Base-by-base conservation (phyloP, 306 rosid genomes). In the Trifolium dubium region DNA sequence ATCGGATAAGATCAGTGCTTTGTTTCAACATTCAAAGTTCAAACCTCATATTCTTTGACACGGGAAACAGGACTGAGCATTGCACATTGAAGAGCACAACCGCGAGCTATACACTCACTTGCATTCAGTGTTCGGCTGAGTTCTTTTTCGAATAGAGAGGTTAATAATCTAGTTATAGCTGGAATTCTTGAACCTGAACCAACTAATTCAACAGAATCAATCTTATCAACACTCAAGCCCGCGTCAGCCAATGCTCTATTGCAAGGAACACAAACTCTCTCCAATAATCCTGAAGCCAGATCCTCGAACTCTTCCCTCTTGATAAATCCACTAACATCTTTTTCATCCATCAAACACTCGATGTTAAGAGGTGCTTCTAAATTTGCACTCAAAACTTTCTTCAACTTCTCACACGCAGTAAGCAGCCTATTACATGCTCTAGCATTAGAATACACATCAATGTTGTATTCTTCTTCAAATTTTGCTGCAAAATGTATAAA, bases 41-140 rank as follows among this genome's bases (percentile, higher is more conserved):
- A 78, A 74, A 94, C 99, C 99, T 94, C 92, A 39, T 89, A 94
- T 70, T 94, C 96, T 83, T 81, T 83, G 84, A 88, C 90, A 12
- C 82, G 90, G 37, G 88, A 90, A 77, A 78, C 79, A 43, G 96
- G 98, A 81, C 96, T 89, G 11, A 88, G 96, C 96, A 90, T 94
- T 35, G 99, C 99, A 83, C 99, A 89, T 76, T 90, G 93, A 40
- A 94, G 92, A 82, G 99, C 97, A 69, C 96, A 94, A 60, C 98
- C 99, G 59, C 96, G 97, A 75, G 93, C 99, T 59, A 94, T 96
- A 75, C 98, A 92, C 80, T 94, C 97, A 76, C 97, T 94, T n/a
- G 96, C 97, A 84, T 94, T 94, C 78, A 92, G 83, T 17, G 81
- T 84, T 75, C 96, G 89, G 56, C 92, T 83, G 29, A 88, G 93